These are phyloP conservation scores for Dunaliella sp. DNA, from an alignment of 139 green algal species.

Conservation along the genomic window DNA sequence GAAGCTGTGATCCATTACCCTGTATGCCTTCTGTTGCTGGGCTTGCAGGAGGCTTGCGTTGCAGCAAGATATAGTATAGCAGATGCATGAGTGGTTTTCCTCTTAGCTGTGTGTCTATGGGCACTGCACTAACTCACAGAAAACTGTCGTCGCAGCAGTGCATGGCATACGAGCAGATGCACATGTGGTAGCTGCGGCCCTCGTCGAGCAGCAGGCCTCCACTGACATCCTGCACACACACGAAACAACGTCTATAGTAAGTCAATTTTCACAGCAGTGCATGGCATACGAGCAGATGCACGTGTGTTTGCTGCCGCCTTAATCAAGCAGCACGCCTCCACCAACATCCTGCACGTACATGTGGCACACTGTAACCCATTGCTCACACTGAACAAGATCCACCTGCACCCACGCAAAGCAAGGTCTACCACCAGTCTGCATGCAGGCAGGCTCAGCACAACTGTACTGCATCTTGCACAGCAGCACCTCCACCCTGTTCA, in stretches of 20 bases:
- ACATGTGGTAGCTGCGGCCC: constrained; percentile 21
- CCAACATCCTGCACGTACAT: constrained; percentile 15
- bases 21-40: not conserved
- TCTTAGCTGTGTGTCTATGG: too few relatives aligned
- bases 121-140: constrained; percentile 8
- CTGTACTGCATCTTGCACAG: too few relatives aligned
- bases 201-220: constrained; percentile 14
- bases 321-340: constrained; percentile 12
- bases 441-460: too few relatives aligned
- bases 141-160: constrained; percentile 13
- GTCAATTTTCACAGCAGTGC: constrained; percentile 20
- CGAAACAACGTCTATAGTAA: too few relatives aligned
- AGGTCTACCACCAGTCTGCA: too few relatives aligned
- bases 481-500: too few relatives aligned
- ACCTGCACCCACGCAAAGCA: too few relatives aligned
- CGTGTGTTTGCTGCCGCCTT: constrained; percentile 17
- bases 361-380: too few relatives aligned
- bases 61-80: too few relatives aligned
- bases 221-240: constrained; percentile 14
- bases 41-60: not conserved
- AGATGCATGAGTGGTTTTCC: too few relatives aligned
- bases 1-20: not conserved
- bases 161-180: constrained; percentile 26
- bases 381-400: too few relatives aligned
- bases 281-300: constrained; percentile 26